Evolutionary conservation across 1,284 basidiomycete genomes (phyloP).

Genomic region (Apiotrichum brassicae): DNA sequence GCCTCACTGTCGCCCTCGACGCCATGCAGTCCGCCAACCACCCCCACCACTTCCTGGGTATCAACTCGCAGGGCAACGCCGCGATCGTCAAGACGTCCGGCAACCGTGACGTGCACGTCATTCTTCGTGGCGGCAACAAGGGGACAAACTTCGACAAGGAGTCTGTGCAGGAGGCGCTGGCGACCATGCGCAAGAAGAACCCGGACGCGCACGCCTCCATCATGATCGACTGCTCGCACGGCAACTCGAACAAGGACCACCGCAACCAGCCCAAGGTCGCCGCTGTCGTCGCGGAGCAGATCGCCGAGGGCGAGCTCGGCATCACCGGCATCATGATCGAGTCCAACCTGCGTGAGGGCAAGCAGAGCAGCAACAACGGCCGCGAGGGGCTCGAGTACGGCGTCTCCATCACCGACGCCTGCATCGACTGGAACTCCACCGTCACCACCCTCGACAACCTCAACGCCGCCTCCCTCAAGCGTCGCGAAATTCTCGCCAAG

Average conservation of each 20-base stretch:
- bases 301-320: conserved; percentile 62
- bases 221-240: conserved; percentile 52
- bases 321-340: conserved; percentile 92
- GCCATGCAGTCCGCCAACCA: conserved; percentile 89
- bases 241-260: conserved; percentile 89
- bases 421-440: conserved; percentile 76
- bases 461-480: conserved; percentile 50
- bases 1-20: conserved; percentile 75
- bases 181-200: conserved; percentile 62
- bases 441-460: conserved; percentile 67
- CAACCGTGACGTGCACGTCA: conserved; percentile 86
- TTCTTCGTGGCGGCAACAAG: conserved; percentile 79
- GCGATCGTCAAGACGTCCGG: conserved; percentile 93
- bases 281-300: conserved; percentile 77
- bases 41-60: conserved; percentile 96
- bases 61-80: conserved; percentile 87
- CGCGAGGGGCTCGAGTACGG: conserved; percentile 67
- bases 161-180: conserved; percentile 65
- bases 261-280: conserved; percentile 90
- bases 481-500: conserved; percentile 32
- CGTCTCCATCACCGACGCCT: conserved; percentile 86
- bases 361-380: conserved; percentile 59
- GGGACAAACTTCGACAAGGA: conserved; percentile 69
- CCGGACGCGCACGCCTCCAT: conserved; percentile 44
- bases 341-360: conserved; percentile 79